phyloP scores from a whole-genome alignment of 2,329 filamentous ascomycete species.

The Erysiphe pisi region DNA sequence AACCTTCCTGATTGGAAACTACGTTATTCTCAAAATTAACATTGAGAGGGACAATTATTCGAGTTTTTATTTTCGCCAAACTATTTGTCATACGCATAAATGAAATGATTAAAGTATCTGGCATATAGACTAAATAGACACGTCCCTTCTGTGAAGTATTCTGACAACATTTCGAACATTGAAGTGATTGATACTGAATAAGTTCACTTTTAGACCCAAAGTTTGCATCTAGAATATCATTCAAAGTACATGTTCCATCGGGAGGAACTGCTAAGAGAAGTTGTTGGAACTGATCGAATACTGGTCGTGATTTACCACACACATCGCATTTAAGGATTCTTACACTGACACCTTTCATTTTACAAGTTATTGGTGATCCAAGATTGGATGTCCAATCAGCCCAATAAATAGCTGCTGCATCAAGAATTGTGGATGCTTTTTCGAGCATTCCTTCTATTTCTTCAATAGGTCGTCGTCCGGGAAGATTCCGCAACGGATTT shows the following conservation, averaged over 20 bases:
- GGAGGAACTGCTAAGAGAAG: slow-evolving; percentile 22
- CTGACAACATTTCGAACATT: slow-evolving; percentile 22
- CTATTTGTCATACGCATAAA: slow-evolving; percentile 28
- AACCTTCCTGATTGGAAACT: slow-evolving; percentile 38
- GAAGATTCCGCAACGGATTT: slow-evolving; percentile 54
- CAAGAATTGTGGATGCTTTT: background rate
- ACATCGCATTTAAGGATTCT: slow-evolving; percentile 18
- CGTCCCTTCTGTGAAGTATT: slow-evolving; percentile 6
- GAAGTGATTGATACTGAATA: slow-evolving; percentile 22
- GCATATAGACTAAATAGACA: slow-evolving; percentile 28
- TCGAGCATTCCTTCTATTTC: slow-evolving; percentile 25
- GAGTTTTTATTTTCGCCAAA: slow-evolving; percentile 15
- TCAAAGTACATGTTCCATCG: background rate
- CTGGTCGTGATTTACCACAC: slow-evolving; percentile 10
- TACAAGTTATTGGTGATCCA: slow-evolving; percentile 12
- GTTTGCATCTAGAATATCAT: slow-evolving; percentile 12
- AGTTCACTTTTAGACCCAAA: slow-evolving; percentile 26
- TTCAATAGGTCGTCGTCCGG: slow-evolving; percentile 28
- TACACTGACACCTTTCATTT: slow-evolving; percentile 26
- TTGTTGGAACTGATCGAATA: slow-evolving; percentile 24
- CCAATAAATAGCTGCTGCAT: slow-evolving; percentile 10
- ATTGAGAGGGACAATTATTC: slow-evolving; percentile 27
- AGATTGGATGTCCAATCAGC: slow-evolving; percentile 19
- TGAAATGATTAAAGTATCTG: slow-evolving; percentile 30
- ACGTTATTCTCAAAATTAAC: slow-evolving; percentile 40